phyloP scores from a whole-genome alignment of 2,329 filamentous ascomycete species.

The Aspergillus carbonarius region DNA sequence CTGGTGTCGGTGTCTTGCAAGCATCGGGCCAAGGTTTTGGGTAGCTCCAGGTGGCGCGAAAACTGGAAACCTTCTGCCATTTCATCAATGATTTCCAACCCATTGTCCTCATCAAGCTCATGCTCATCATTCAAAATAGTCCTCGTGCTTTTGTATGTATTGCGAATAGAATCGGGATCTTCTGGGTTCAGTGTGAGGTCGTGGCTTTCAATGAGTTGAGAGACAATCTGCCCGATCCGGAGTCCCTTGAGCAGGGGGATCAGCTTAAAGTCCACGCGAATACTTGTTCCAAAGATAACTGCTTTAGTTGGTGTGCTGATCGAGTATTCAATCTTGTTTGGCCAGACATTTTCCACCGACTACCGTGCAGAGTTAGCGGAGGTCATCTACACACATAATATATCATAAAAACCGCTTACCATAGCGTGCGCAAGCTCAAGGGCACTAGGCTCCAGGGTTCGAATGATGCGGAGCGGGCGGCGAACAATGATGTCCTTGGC shows the following conservation, averaged over 20 bases:
- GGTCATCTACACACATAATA: neutral
- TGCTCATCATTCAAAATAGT: constrained; percentile 68
- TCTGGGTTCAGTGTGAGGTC: constrained; percentile 60
- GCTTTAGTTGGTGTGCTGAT: constrained; percentile 92
- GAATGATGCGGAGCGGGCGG: constrained; percentile 74
- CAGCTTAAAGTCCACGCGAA: constrained; percentile 81
- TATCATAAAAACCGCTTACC: constrained; percentile 45
- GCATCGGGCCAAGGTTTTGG: constrained; percentile 77
- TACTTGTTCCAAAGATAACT: constrained; percentile 84
- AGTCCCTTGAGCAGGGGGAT: constrained; percentile 87
- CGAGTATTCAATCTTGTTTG: constrained; percentile 95
- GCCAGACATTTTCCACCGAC: constrained; percentile 94
- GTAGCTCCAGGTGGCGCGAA: constrained; percentile 63
- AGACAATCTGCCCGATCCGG: constrained; percentile 76
- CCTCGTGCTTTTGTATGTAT: constrained; percentile 61
- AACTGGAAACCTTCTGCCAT: constrained; percentile 62
- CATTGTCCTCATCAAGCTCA: constrained; percentile 66
- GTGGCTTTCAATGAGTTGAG: constrained; percentile 76
- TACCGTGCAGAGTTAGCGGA: constrained; percentile 29
- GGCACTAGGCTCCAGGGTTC: constrained; percentile 72
- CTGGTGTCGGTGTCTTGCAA: constrained; percentile 86
- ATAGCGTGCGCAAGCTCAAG: constrained; percentile 82
- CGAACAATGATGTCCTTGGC: constrained; percentile 80
- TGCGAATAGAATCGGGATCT: constrained; percentile 40
- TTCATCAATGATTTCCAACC: constrained; percentile 56